Evolutionary conservation across 2,329 filamentous ascomycete genomes (phyloP).

Genomic region (Sordariomycetes sp.): DNA sequence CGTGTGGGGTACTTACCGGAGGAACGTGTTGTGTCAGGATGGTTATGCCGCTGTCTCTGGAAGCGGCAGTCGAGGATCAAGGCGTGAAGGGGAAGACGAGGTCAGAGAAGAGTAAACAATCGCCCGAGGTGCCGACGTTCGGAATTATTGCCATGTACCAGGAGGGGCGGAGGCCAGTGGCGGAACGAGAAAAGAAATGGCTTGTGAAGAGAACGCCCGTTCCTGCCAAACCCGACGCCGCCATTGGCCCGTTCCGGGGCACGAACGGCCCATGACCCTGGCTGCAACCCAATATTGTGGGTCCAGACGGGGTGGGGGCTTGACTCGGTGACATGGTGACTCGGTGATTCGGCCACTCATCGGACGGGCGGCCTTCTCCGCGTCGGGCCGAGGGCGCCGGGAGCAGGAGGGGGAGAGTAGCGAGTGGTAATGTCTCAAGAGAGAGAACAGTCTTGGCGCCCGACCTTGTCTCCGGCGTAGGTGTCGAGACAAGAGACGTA

Average conservation of each 20-base stretch:
- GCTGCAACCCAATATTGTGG: not conserved
- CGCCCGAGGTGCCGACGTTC: not conserved
- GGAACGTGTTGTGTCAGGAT: not conserved
- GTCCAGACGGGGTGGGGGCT: not conserved
- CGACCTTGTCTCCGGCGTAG: too few relatives aligned
- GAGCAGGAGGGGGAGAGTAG: too few relatives aligned
- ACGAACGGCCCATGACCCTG: not conserved
- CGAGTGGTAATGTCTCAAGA: too few relatives aligned
- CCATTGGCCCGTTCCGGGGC: not conserved
- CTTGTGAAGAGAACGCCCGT: too few relatives aligned
- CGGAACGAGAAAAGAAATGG: not conserved
- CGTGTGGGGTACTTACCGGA: not conserved
- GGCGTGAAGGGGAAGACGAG: too few relatives aligned
- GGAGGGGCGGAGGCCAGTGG: not conserved
- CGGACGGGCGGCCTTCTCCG: too few relatives aligned
- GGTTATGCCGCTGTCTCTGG: not conserved
- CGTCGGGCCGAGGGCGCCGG: too few relatives aligned
- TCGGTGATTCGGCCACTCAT: conserved; percentile 4
- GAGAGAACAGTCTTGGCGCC: too few relatives aligned
- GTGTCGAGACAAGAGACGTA: too few relatives aligned
- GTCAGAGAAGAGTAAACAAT: not conserved
- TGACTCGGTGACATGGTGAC: conserved; percentile 4
- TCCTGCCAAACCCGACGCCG: too few relatives aligned
- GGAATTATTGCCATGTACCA: not conserved
- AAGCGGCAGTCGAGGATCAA: not conserved